Evolutionary conservation across 108 stramenopile genomes (phyloP), one percentile per base, ranked within the genome.

Genomic region (Cyclotella baltica): DNA sequence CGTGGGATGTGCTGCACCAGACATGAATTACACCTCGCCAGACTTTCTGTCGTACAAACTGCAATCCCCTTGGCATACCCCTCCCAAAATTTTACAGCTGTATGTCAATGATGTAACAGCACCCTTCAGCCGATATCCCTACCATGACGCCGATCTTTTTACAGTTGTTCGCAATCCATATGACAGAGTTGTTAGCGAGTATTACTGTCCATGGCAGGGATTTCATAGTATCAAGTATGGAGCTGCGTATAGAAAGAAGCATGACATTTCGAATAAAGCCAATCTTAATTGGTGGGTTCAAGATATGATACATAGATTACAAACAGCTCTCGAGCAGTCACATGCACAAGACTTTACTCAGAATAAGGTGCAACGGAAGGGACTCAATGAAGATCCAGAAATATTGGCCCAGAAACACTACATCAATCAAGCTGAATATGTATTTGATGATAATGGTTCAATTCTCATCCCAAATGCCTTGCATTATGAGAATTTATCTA

Each of bases 131-230:
- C 40, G 13, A 13, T 13, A 43, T 51, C 78, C 71, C 18, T 87
- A 87, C 50, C 29, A 36, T 18, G 56, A 59, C 63, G 78, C 80
- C 0, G 67, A 71, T 57, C 23, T 78, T 1, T 87, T 87, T 75
- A 52, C 67, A 4, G 76, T 87, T 22, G 71, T 87, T 52, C 83
- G 87, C 4, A 87, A 87, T 65, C 87, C 87, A 27, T 87, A 87
- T 59, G 72, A 77, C 29, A 80, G 87, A 25, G 56, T 87, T 36
- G 34, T 87, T 43, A 77, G 76, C 37, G 87, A 87, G 81, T 84
- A 85, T 58, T 78, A 82, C 48, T 74, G 62, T 63, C 67, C 75
- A 78, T 83, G 77, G 77, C 27, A 33, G 25, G 75, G 67, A 20
- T 69, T 76, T 65, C 59, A 74, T 16, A 8, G 62, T 1, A 74